phyloP scores from a whole-genome alignment of 2,329 filamentous ascomycete species.

The Emydomyces testavorans region DNA sequence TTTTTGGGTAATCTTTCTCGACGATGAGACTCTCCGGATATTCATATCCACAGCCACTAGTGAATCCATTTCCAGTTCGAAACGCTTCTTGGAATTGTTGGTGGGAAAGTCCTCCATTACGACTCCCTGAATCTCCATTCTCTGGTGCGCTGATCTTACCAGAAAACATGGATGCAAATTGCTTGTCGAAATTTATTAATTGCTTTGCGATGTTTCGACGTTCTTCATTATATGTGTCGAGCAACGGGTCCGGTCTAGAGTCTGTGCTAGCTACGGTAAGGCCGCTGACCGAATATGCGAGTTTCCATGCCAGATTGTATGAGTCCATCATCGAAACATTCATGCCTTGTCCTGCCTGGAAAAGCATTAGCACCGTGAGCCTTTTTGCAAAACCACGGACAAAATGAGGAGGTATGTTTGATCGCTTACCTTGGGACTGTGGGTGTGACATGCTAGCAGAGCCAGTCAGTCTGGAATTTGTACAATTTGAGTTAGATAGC shows the following conservation, averaged over 20 bases:
- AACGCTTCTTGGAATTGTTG: constrained; percentile 30
- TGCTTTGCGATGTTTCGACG: constrained; percentile 30
- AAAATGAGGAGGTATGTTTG: not conserved
- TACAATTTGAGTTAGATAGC: not conserved
- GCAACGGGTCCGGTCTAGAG: constrained; percentile 19
- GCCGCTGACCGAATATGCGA: constrained; percentile 29
- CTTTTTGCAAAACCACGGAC: not conserved
- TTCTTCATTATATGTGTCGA: constrained; percentile 31
- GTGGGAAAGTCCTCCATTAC: constrained; percentile 23
- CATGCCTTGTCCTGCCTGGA: constrained; percentile 53
- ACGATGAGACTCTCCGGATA: constrained; percentile 26
- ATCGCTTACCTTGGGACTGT: constrained; percentile 50
- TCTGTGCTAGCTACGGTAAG: constrained; percentile 21
- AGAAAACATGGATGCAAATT: constrained; percentile 32
- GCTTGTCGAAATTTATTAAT: constrained; percentile 32
- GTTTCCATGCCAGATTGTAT: constrained; percentile 35
- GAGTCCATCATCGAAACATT: constrained; percentile 60
- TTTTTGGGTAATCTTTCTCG: constrained; percentile 18
- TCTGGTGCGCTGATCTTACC: constrained; percentile 27
- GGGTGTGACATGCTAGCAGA: constrained; percentile 56
- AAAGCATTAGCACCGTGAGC: constrained; percentile 1
- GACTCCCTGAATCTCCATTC: too few relatives aligned
- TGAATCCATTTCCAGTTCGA: constrained; percentile 30
- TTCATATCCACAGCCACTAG: constrained; percentile 32
- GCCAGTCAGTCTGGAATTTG: not conserved